Percentiles rank a stretch among this genome's conserved stretches.
These are phyloP conservation scores for Syzygium aromaticum DNA, from an alignment of 345 rosid genomes.

Conservation along the genomic window DNA sequence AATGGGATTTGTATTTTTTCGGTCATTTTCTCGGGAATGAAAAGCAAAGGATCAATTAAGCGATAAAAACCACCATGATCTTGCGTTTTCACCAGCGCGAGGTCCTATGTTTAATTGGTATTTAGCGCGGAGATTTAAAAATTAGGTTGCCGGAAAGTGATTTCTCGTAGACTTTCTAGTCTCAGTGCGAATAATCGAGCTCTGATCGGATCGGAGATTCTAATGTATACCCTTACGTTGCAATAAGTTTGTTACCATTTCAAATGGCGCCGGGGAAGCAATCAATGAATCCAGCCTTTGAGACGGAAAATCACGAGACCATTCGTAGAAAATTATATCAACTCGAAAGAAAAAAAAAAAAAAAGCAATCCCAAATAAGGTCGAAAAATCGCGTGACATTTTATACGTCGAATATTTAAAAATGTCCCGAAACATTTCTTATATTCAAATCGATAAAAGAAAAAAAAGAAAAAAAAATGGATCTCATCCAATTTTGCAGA, in stretches of 20 bases:
- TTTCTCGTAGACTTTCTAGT: rapidly evolving
- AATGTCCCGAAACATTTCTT: not conserved
- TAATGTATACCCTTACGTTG: rapidly evolving
- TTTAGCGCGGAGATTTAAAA: rapidly evolving
- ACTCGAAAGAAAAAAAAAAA: rapidly evolving
- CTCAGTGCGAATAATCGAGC: rapidly evolving
- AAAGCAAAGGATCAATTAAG: not conserved
- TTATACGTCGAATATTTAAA: not conserved
- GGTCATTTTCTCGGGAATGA: not conserved
- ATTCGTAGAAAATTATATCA: not conserved
- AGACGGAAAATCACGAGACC: too few species aligned
- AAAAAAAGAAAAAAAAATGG: too few species aligned
- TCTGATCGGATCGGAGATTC: rapidly evolving
- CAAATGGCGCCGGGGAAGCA: rapidly evolving
- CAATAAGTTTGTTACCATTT: not conserved
- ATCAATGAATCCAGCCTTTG: not conserved
- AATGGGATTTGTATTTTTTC: too few species aligned
- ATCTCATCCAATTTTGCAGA: too few species aligned
- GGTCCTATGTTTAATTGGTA: not conserved
- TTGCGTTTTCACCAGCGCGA: not conserved
- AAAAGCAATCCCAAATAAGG: not conserved
- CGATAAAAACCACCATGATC: not conserved
- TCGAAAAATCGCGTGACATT: not conserved
- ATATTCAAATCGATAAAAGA: too few species aligned
- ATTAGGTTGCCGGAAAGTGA: not conserved